Base-by-base conservation (phyloP, 495 filamentous ascomycete species). In the Neurospora sp. region DNA sequence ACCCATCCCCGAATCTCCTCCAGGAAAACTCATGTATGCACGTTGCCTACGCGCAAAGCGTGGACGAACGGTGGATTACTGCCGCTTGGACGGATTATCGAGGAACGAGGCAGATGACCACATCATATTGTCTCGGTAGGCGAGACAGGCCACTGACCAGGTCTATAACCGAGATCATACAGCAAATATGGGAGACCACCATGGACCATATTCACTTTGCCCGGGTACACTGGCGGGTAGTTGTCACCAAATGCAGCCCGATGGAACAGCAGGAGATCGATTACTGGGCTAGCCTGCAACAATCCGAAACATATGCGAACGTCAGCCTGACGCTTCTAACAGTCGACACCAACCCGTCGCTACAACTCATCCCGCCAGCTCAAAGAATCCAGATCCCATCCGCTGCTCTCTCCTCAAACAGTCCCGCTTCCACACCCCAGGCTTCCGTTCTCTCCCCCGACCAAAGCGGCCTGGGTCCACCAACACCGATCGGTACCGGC, bases 61-160 rank as follows among this genome's bases (percentile, higher is more conserved):
- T 90, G 39, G 93, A 96, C 78, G 90, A 92, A 68, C 88, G 92
- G 20, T 99, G 96, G 96, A 80, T 98, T 66, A 91, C 91, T 1
- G 94, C 90, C 5, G 92, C 92, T n/a, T 99, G 96, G 96, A 93
- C 92, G 1, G 94, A 98, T 80, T 94, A 89, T 76, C 87, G 84
- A 35, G 96, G 96, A 0, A 88, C 84, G 48, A 87, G 92, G 72
- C 93, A 97, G 79, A 90, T 88, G 74, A 92, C 85, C 5, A 90
- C 92, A 39, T 92, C 93, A 2, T 96, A 96, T 80, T 92, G 92
- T 76, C 83, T 96, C 5, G 89, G 89, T 27, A 88, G 89, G 75
- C 88, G 90, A 74, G 87, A 88, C 38, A 86, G 85, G 68, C 82
- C 83, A 9, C 81, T 87, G 2, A 80, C 86, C 18, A 87, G 89